phyloP scores from a whole-genome alignment of 1,284 basidiomycete genomes.

The Sutorius eximius region DNA sequence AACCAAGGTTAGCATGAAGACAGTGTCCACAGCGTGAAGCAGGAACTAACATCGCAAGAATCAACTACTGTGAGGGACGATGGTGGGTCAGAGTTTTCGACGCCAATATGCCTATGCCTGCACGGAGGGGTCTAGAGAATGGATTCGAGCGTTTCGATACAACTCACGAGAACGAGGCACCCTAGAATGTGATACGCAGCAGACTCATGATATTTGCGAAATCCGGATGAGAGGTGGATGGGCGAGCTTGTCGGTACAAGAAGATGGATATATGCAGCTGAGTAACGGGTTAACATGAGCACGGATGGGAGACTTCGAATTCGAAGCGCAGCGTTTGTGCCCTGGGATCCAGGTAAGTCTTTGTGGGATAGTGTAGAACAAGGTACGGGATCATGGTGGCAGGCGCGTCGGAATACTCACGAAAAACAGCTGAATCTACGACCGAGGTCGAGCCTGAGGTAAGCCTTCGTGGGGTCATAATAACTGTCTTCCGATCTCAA shows the following conservation, averaged over 20 bases:
- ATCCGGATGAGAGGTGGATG: not conserved
- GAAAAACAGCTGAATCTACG: not conserved
- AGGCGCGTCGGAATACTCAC: too few species aligned
- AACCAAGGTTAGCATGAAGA: not conserved
- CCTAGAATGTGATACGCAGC: not conserved
- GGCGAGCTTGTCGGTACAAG: not conserved
- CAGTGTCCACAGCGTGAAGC: not conserved
- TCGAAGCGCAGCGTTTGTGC: not conserved
- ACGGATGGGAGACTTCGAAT: not conserved
- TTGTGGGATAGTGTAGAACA: too few species aligned
- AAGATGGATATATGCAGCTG: not conserved
- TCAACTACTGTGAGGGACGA: too few species aligned
- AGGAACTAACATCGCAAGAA: not conserved
- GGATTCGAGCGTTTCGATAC: not conserved
- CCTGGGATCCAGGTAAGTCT: not conserved
- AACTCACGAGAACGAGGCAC: not conserved
- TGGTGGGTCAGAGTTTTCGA: not conserved
- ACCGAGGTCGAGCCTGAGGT: not conserved
- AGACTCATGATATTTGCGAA: not conserved
- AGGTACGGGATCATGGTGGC: too few species aligned
- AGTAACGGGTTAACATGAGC: not conserved
- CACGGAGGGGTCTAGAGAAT: not conserved
- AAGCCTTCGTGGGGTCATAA: too few species aligned
- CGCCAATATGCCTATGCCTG: not conserved
- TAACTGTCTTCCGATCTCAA: too few species aligned